Base-by-base conservation (phyloP, 116 monocot species). In the Posidonia oceanica region DNA sequence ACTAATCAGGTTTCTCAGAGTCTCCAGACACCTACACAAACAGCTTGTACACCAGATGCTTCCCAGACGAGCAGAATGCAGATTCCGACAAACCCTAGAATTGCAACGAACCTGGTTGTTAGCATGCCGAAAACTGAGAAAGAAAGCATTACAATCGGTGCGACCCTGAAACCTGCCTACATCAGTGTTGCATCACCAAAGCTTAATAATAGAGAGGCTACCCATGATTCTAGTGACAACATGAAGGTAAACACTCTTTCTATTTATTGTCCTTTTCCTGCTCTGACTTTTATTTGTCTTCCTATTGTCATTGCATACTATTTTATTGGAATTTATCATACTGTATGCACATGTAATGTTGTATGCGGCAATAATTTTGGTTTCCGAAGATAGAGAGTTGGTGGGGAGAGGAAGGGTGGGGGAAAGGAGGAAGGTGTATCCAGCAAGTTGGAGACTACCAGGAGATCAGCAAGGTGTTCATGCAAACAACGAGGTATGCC, bases 31-130 rank as follows among this genome's bases (percentile, higher is more conserved):
- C 79, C 74, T 63, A 66, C 66, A 44, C 85, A 85, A 56, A 66
- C 59, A 40, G 63, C 67, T 57, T 20, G 77, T 23, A 59, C 64
- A 65, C 23, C 67, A 23, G 87, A 92, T 68, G 66, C 78, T 55
- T 69, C 54, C 21, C 80, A 80, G 77, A 77, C 81, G 79, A 85
- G 80, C 80, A 97, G 87, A 82, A 77, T 92, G 71, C 97, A 97
- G 82, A 87, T 97, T 82, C 83, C 87, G 69, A 91, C 89, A 74
- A 96, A 96, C 71, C 96, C 97, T 79, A 89, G 85, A 77, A 97
- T 97, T 82, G 81, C 97, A 63, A 66, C 96, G 78, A 78, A 74
- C 81, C 71, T 89, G 79, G 70, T 75, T 13, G 62, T 87, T 64
- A 77, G 73, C 23, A 73, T 82, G 67, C 70, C 77, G 61, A 91